Percentiles rank a stretch among this genome's conserved stretches.
These are phyloP conservation scores for Lepidium sativum DNA, from an alignment of 345 rosid genomes.

Conservation along the genomic window DNA sequence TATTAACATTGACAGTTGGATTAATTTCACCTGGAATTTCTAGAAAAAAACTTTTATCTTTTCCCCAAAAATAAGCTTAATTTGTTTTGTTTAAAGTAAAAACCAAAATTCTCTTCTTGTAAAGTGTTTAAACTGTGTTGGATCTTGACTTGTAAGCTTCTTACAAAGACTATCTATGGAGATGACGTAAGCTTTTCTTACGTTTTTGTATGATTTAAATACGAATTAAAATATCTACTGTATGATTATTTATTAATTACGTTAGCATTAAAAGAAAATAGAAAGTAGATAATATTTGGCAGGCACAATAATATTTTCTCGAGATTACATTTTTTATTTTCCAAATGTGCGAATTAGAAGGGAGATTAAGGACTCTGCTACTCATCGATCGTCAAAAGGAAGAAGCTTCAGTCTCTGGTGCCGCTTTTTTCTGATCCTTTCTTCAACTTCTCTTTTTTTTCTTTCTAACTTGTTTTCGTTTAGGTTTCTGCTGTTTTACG, in stretches of 20 bases:
- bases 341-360: conserved; percentile 17
- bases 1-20: conserved; percentile 17
- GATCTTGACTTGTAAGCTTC: neutral
- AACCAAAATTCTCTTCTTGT: conserved; percentile 3
- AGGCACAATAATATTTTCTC: neutral
- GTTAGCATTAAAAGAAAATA: neutral
- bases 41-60: neutral
- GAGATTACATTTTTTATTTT: neutral
- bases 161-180: neutral
- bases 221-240: too few relatives aligned
- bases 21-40: conserved; percentile 6
- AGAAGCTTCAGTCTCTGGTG: conserved; percentile 12
- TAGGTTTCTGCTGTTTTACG: neutral
- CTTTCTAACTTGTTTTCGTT: neutral
- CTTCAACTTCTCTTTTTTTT: neutral
- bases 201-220: neutral
- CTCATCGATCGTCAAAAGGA: conserved; percentile 28
- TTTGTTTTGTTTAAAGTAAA: neutral
- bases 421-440: neutral
- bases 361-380: conserved; percentile 19
- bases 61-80: neutral
- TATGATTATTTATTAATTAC: neutral
- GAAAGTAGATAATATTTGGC: neutral
- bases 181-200: neutral
- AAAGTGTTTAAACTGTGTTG: neutral